phyloP scores from a whole-genome alignment of 441 rosid genomes.

The Rhodomyrtus psidioides region DNA sequence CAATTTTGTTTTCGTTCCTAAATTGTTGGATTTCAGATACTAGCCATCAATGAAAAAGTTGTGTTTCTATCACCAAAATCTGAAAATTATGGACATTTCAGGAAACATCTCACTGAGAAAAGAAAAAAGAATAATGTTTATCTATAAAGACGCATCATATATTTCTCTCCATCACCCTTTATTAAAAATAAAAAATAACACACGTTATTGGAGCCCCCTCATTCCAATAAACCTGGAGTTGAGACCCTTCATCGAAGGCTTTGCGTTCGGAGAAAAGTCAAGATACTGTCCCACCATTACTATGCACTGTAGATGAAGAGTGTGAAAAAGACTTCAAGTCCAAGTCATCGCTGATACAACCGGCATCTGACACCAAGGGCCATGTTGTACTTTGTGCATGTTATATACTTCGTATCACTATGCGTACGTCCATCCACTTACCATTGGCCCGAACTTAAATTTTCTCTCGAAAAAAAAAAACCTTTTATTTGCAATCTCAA shows the following conservation, averaged over 20 bases:
- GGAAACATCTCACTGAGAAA: not conserved
- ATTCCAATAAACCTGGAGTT: not conserved
- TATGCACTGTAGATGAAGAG: not conserved
- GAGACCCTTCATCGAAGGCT: not conserved
- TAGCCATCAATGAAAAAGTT: not conserved
- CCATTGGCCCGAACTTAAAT: no score
- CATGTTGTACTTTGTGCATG: not conserved
- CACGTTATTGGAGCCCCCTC: not conserved
- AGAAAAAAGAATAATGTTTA: not conserved
- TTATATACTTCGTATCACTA: no score
- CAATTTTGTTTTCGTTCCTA: not conserved
- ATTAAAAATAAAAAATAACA: not conserved
- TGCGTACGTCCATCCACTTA: no score
- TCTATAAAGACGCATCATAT: not conserved
- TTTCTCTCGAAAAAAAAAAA: no score
- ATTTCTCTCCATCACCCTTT: not conserved
- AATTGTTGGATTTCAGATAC: not conserved
- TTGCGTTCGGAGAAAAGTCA: no score
- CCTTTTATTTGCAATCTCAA: no score
- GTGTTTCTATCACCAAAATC: not conserved
- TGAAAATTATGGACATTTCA: no score
- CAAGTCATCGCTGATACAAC: not conserved
- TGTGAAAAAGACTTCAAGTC: not conserved
- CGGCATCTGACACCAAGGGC: not conserved
- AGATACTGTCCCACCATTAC: not conserved